Evolutionary conservation across 2,329 filamentous ascomycete genomes (phyloP), one percentile per base, ranked within the genome.

Genomic region (Aspergillus amoenus): DNA sequence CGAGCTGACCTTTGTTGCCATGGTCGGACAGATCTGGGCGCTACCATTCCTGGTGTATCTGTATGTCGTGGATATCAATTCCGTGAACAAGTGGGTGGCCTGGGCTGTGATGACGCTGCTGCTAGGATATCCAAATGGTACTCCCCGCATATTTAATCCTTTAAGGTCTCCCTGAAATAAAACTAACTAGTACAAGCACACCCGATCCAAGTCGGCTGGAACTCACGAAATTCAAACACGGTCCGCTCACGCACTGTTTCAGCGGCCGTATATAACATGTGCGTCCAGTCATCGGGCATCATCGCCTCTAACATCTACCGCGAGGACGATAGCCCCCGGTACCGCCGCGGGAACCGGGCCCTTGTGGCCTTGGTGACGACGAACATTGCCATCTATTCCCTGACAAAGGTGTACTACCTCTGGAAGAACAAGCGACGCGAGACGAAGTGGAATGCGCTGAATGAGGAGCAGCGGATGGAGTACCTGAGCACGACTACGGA

Each of bases 21-120:
- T 83, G 12, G 60, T 83, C 22, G 79, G 80, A 17, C 79, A 84
- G 61, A 69, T 83, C 41, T 84, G 81, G 79, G 70, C 73, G 12
- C 66, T 85, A 50, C 82, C 83, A 0, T 69, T 84, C 17, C 71
- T 85, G n/a, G 71, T 82, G 1, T 80, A 79, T 1, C 67, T 84
- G 27, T 71, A 83, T 30, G 73, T 76, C 0, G 68, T 84, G 0
- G 79, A 82, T 6, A 64, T 65, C 21, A 64, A 55, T 11, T 70
- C 77, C 11, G 77, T 76, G 1, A 74, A 76, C 13, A 78, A 80
- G 49, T 86, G 83, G 83, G 70, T 71, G 1, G 75, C 79, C 2
- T 85, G 78, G 71, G 70, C 72, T 0, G 68, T 85, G 13, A 76
- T 81, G 32, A 84, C 80, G 0, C 64, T 85, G 32, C 75, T 83